Percentiles rank a stretch among this genome's conserved stretches.
Conservation (phyloP, 257 asterid genomes). For the Rhazya stricta region DNA sequence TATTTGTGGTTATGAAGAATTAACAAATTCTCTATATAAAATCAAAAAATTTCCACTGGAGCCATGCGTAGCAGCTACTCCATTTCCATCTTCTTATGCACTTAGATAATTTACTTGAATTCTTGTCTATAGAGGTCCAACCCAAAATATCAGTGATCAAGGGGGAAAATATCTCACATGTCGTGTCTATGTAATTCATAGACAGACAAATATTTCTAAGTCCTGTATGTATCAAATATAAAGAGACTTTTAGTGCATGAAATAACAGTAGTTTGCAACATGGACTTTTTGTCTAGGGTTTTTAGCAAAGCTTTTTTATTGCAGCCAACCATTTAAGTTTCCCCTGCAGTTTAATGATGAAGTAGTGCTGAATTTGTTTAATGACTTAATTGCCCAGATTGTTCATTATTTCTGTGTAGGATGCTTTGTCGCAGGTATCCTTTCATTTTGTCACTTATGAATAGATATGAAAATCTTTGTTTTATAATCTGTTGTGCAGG, state of each 20-base stretch:
- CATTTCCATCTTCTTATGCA: not conserved
- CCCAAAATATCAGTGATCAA: not conserved
- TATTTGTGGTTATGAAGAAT: not conserved
- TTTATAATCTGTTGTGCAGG: slow-evolving; percentile 31
- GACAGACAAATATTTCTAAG: not conserved
- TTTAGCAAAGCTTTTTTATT: not conserved
- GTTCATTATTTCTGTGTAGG: not conserved
- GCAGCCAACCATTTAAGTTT: not conserved
- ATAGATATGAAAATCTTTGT: not conserved
- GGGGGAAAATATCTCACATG: not conserved
- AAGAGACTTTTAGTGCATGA: not conserved
- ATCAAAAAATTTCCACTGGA: no score
- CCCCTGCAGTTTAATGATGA: not conserved
- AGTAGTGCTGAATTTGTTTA: not conserved
- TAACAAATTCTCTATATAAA: no score
- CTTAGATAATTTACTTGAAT: not conserved
- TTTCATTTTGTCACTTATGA: not conserved
- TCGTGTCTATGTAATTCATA: not conserved
- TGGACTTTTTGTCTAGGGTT: not conserved
- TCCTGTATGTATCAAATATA: not conserved
- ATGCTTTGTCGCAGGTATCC: not conserved
- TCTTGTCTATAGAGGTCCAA: not conserved
- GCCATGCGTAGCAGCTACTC: not conserved
- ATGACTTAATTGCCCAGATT: not conserved
- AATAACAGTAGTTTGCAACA: not conserved